Evolutionary conservation across 768 basidiomycete genomes (phyloP).

Genomic region (Suillus subluteus): DNA sequence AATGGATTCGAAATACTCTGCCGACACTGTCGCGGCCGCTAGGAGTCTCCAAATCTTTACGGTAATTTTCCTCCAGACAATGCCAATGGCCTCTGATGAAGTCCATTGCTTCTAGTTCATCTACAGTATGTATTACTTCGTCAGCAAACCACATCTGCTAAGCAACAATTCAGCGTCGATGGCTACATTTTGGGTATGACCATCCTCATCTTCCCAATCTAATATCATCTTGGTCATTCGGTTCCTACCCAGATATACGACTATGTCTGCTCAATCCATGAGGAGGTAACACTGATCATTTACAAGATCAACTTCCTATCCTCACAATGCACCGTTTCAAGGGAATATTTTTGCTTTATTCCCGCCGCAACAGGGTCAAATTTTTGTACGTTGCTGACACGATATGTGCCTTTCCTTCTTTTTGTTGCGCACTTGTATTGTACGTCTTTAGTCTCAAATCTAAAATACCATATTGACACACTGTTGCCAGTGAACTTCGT

Average conservation of each 20-base stretch:
- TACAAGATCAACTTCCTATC: neutral
- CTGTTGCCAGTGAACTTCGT: neutral
- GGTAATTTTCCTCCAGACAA: neutral
- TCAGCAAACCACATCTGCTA: neutral
- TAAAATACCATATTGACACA: neutral
- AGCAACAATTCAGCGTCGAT: constrained; percentile 2
- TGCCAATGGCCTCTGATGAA: neutral
- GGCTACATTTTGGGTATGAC: constrained; percentile 12
- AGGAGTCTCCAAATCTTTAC: constrained; percentile 1
- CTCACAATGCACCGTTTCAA: constrained; percentile 1
- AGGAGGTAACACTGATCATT: neutral
- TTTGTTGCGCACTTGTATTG: constrained; percentile 8
- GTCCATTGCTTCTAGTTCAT: neutral
- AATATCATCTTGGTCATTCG: neutral
- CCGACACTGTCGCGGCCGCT: neutral
- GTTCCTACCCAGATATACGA: constrained; percentile 7
- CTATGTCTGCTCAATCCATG: neutral
- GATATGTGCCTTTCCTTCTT: constrained; percentile 12
- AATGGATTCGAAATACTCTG: constrained; percentile 5
- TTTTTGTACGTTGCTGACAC: constrained; percentile 8
- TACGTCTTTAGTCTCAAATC: neutral
- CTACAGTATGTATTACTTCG: neutral
- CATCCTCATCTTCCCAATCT: neutral
- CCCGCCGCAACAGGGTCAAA: constrained; percentile 4
- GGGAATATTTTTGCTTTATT: constrained; percentile 6